Conservation (phyloP, 495 filamentous ascomycete species). For the Lophiotrema nucula region DNA sequence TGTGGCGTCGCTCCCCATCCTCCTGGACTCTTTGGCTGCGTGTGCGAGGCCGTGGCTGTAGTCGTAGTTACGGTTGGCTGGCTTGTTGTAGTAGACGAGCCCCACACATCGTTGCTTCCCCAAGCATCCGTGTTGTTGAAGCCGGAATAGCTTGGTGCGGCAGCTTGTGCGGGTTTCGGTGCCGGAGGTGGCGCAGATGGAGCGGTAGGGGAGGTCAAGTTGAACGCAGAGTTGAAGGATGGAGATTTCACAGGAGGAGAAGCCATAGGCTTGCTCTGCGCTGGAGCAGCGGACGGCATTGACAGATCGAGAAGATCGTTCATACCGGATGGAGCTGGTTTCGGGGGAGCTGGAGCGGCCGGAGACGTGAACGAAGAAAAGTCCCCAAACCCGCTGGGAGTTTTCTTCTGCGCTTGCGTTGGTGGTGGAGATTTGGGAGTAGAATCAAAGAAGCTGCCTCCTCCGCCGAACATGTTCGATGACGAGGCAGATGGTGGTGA, state of each 20-base stretch:
- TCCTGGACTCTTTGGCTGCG: constrained; percentile 50
- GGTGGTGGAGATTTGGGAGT: constrained; percentile 33
- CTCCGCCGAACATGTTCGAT: constrained; percentile 55
- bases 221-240: constrained; percentile 69
- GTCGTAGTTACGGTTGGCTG: constrained; percentile 22
- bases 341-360: constrained; percentile 41
- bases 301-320: constrained; percentile 80
- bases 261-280: constrained; percentile 40
- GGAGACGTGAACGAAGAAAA: constrained; percentile 40
- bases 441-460: constrained; percentile 75
- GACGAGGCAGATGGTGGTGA: constrained; percentile 51
- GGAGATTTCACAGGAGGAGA: constrained; percentile 44
- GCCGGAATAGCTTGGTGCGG: constrained; percentile 45
- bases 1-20: constrained; percentile 22
- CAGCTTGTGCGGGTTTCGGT: constrained; percentile 29
- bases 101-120: constrained; percentile 49
- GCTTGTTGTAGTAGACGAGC: constrained; percentile 24
- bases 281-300: constrained; percentile 40
- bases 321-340: constrained; percentile 45
- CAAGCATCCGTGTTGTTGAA: constrained; percentile 51
- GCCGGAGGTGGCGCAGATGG: constrained; percentile 34
- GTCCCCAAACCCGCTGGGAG: constrained; percentile 40
- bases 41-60: constrained; percentile 45
- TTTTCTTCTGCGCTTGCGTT: too few species aligned
- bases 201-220: constrained; percentile 61